phyloP scores from a whole-genome alignment of 371 early-diverging fungal genomes.

The Zychaea mexicana region DNA sequence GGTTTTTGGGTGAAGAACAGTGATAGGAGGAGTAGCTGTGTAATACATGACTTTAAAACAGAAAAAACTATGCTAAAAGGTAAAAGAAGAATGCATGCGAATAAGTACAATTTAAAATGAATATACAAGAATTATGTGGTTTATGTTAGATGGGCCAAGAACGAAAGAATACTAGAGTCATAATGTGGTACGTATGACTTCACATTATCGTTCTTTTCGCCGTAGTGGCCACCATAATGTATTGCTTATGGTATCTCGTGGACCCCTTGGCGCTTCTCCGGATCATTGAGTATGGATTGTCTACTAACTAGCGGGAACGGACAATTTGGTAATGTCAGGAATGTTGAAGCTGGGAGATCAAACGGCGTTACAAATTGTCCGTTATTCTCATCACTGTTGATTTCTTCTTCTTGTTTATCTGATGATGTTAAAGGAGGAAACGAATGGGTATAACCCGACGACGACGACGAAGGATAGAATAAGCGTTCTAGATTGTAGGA shows the following conservation, averaged over 20 bases:
- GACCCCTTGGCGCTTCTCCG: conserved; percentile 6
- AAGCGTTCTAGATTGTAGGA: neutral
- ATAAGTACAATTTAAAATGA: no score
- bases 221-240: neutral
- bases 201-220: neutral
- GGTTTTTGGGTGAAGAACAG: no score
- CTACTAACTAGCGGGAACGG: conserved; percentile 3
- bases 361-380: neutral
- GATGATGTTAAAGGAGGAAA: neutral
- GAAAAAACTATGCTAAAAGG: no score
- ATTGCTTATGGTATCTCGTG: neutral
- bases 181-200: neutral
- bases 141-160: no score
- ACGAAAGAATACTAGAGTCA: neutral
- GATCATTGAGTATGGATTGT: conserved; percentile 7
- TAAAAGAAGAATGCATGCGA: no score
- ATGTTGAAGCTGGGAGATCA: conserved; percentile 1
- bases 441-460: no score
- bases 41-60: no score
- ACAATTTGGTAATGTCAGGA: conserved; percentile 5
- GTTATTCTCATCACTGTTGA: neutral
- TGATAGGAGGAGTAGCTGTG: no score
- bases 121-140: no score
- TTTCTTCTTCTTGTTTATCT: neutral
- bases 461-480: neutral